Conservation (phyloP, 805 yeast genomes). For the Metschnikowia santaceciliae region DNA sequence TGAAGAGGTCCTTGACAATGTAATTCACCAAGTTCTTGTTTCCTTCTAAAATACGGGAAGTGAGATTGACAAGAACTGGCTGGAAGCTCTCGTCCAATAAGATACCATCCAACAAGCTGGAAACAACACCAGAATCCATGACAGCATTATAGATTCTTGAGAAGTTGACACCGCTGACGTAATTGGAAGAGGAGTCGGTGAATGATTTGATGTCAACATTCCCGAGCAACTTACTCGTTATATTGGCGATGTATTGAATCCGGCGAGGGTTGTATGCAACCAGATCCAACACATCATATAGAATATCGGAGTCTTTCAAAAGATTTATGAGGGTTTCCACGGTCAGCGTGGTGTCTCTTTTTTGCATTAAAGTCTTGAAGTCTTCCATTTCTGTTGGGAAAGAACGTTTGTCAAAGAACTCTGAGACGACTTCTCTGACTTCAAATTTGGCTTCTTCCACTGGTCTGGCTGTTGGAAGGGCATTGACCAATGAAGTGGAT, state of each 20-base stretch:
- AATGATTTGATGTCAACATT: slow-evolving; percentile 11
- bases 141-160: slow-evolving; percentile 23
- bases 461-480: slow-evolving; percentile 22
- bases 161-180: slow-evolving; percentile 12
- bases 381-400: slow-evolving; percentile 12
- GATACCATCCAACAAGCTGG: slow-evolving; percentile 34
- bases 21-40: slow-evolving; percentile 26
- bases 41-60: slow-evolving; percentile 28
- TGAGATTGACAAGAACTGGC: slow-evolving; percentile 29
- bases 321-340: slow-evolving; percentile 22
- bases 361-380: slow-evolving; percentile 8
- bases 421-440: slow-evolving; percentile 4
- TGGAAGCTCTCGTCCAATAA: slow-evolving; percentile 32
- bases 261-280: slow-evolving; percentile 29
- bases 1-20: slow-evolving; percentile 22
- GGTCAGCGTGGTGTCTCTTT: slow-evolving; percentile 22
- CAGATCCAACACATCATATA: slow-evolving; percentile 33
- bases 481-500: slow-evolving; percentile 13
- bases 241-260: slow-evolving; percentile 28
- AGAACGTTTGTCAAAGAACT: slow-evolving; percentile 7
- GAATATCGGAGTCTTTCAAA: slow-evolving; percentile 31
- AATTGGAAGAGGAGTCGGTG: slow-evolving; percentile 5
- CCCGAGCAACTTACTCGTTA: slow-evolving; percentile 23
- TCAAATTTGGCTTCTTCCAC: slow-evolving; percentile 14
- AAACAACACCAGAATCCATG: slow-evolving; percentile 32